phyloP scores from a whole-genome alignment of 768 basidiomycete species.

The Russula compacta region DNA sequence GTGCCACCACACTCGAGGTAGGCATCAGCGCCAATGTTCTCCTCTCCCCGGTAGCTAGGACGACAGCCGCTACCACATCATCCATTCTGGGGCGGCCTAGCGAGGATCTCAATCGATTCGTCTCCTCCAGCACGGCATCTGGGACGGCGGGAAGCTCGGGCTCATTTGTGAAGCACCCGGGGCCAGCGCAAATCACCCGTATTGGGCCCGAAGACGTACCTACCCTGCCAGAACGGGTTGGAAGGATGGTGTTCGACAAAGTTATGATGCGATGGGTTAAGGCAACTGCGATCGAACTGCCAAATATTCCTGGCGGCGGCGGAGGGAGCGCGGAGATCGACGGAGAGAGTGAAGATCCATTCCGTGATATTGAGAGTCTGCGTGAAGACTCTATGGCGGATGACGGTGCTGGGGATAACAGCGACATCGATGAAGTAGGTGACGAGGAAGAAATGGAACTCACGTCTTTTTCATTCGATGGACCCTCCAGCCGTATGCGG shows the following conservation, averaged over 20 bases:
- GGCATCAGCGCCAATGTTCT: conserved; percentile 6
- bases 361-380: conserved; percentile 84
- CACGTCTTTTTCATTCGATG: conserved; percentile 67
- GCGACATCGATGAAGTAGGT: conserved; percentile 41
- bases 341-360: conserved; percentile 77
- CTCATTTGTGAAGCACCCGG: conserved; percentile 79
- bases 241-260: conserved; percentile 82
- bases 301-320: conserved; percentile 20
- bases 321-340: conserved; percentile 29
- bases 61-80: conserved; percentile 39
- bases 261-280: conserved; percentile 82
- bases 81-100: conserved; percentile 44
- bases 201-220: conserved; percentile 77
- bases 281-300: conserved; percentile 34
- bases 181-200: conserved; percentile 67
- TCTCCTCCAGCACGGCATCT: conserved; percentile 81
- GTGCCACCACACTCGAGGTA: background rate
- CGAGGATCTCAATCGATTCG: conserved; percentile 79
- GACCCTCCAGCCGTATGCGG: conserved; percentile 34
- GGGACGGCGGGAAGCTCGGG: conserved; percentile 61
- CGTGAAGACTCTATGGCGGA: conserved; percentile 34
- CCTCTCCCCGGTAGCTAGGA: conserved; percentile 16
- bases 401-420: conserved; percentile 18
- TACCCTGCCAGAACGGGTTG: conserved; percentile 64
- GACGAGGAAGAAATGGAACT: conserved; percentile 62